Percentiles rank a stretch among this genome's conserved stretches.
Evolutionary conservation across 2,329 filamentous ascomycete genomes (phyloP).

Genomic region (Hypoxylon sp.): DNA sequence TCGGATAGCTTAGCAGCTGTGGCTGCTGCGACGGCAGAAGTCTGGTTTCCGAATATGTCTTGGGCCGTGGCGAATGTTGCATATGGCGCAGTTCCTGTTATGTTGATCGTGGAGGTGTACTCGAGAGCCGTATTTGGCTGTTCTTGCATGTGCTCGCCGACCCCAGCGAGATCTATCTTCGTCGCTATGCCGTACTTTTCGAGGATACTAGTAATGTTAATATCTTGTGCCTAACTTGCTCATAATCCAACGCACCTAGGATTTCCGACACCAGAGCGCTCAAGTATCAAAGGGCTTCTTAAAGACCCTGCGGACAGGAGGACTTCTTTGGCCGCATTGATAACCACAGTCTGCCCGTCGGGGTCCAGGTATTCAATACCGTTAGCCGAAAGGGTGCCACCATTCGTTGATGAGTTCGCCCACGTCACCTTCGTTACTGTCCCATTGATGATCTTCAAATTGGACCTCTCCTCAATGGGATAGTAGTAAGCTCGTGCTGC

Average conservation of each 20-base stretch:
- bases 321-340: slow-evolving; percentile 63
- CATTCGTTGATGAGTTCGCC: slow-evolving; percentile 37
- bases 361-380: slow-evolving; percentile 58
- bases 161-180: slow-evolving; percentile 63
- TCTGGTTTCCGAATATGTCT: slow-evolving; percentile 55
- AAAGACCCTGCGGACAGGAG: slow-evolving; percentile 65
- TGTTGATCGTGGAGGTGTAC: slow-evolving; percentile 47
- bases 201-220: slow-evolving; percentile 55
- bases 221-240: slow-evolving; percentile 20
- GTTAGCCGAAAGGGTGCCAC: slow-evolving; percentile 46
- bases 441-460: slow-evolving; percentile 58
- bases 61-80: slow-evolving; percentile 55
- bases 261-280: slow-evolving; percentile 67
- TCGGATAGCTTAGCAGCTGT: slow-evolving; percentile 48
- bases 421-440: slow-evolving; percentile 55
- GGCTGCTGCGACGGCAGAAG: slow-evolving; percentile 45
- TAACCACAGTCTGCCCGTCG: slow-evolving; percentile 54
- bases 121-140: slow-evolving; percentile 58
- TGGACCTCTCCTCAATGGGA: slow-evolving; percentile 56
- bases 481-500: slow-evolving; percentile 61
- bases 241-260: slow-evolving; percentile 44
- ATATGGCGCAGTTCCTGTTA: slow-evolving; percentile 49
- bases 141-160: slow-evolving; percentile 68
- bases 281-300: slow-evolving; percentile 66
- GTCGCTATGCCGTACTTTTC: slow-evolving; percentile 60